Base-by-base conservation (phyloP, 108 stramenopile genomes). In the Nitzschia sp. region DNA sequence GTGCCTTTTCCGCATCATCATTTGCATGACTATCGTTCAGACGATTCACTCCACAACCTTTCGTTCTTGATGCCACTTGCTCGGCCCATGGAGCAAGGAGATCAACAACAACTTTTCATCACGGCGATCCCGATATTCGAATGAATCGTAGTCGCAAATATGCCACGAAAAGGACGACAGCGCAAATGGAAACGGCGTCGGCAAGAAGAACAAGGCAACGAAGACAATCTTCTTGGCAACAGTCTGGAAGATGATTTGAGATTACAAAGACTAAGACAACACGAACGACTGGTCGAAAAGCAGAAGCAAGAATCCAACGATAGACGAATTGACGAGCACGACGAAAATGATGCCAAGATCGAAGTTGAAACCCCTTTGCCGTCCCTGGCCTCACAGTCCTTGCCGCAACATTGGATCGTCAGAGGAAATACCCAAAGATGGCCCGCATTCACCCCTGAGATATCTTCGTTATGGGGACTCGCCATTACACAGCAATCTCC, bases 211-310 rank as follows among this genome's bases (percentile, higher is more conserved):
- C 13, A 42, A 9, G 6, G 9, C 9, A 9, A 6, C 38, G 13
- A 42, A 6, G 13, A 42, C 38, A 42, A 42, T 13, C 6, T 9
- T 13, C 6, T 6, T 13, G 13, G 38, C 38, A 51, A 51, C 21
- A 23, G 21, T 25, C 6, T 76, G 35, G 75, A 76, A 48, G 75
- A 76, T 30, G 75, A 76, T 23, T 59, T 76, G 31, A 38, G 68
- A 26, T 61, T 54, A 47, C 68, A 76, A 32, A 38, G 74, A 23
- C 31, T 61, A 15, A 48, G 74, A 38, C 74, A 75, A 42, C 54
- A 67, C 15, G 54, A 59, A 58, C 74, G 74, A 17, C 17, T 47
- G 19, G 13, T 25, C 15, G 13, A 62, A 54, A 45, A 54, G 48
- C 28, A 63, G 13, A 9, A 49, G 15, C 36, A 68, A 53, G 29